These are phyloP conservation scores for Dryas octopetala DNA, from an alignment of 306 rosid genomes.

Conservation along the genomic window DNA sequence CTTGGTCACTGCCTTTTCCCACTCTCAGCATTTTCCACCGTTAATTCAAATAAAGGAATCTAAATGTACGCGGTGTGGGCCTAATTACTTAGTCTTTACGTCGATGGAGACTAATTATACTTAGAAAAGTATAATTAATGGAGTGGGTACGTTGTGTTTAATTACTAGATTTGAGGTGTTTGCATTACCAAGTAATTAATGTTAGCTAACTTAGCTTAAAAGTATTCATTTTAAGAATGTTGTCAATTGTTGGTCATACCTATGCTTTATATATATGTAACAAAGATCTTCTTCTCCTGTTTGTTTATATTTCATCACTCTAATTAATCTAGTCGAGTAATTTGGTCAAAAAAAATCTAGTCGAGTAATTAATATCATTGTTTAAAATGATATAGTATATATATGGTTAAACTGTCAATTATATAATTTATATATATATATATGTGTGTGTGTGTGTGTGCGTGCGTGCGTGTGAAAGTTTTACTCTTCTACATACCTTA, in stretches of 20 bases:
- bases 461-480: no score
- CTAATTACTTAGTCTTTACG: not conserved
- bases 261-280: not conserved
- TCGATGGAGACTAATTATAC: not conserved
- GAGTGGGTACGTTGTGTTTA: not conserved
- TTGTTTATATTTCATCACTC: not conserved
- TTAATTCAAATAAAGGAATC: constrained; percentile 9
- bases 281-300: not conserved
- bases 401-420: no score
- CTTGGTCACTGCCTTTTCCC: constrained; percentile 22
- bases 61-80: constrained; percentile 15
- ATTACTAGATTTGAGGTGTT: not conserved
- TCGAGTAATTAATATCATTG: not conserved
- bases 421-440: no score
- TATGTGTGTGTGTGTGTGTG: no score
- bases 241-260: not conserved
- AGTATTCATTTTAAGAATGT: not conserved
- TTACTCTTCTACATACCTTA: no score
- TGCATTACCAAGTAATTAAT: constrained; percentile 6
- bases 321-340: not conserved
- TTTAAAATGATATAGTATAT: no score
- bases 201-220: not conserved
- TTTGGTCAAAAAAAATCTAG: not conserved
- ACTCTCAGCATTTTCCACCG: constrained; percentile 24
- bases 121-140: not conserved